A percentile compares a stretch with the other conserved stretches of the same genome.
phyloP scores from a whole-genome alignment of 164 flowering plant species.

The Stephania cephalantha region DNA sequence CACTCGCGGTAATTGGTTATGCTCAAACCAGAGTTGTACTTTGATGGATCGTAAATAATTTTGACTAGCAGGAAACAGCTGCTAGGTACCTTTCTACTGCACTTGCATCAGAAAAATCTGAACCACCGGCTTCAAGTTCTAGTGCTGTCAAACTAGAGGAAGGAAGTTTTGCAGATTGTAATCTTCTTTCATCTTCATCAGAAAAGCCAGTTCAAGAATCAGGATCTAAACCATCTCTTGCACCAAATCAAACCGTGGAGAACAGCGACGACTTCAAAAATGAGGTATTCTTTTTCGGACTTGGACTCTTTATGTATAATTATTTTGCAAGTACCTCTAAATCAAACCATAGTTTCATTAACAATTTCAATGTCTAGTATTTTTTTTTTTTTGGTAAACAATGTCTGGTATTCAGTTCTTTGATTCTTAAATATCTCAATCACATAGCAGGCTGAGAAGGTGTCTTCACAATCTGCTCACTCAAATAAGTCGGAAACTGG shows the following conservation, averaged over 20 bases:
- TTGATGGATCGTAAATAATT: conserved; percentile 1
- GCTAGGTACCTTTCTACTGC: conserved; percentile 60
- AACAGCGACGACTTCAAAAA: conserved; percentile 11
- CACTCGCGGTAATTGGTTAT: neutral
- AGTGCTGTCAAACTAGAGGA: conserved; percentile 17
- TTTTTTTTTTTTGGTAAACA: too few relatives aligned
- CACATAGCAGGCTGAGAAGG: conserved; percentile 5
- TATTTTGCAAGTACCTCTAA: too few relatives aligned
- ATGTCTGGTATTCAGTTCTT: too few relatives aligned
- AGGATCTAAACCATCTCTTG: conserved; percentile 14
- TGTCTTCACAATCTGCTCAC: conserved; percentile 17
- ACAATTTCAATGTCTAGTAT: too few relatives aligned
- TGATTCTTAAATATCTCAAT: neutral
- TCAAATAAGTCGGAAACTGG: conserved; percentile 9
- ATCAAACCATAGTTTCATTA: too few relatives aligned
- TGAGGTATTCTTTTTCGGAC: conserved; percentile 18
- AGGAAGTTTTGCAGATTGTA: conserved; percentile 33
- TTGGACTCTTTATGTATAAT: neutral
- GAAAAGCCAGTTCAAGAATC: conserved; percentile 17
- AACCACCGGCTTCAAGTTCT: conserved; percentile 28
- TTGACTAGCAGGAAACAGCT: conserved; percentile 56
- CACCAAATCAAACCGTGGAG: conserved; percentile 21
- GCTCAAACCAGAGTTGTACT: neutral
- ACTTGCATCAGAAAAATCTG: conserved; percentile 50
- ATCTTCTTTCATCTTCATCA: conserved; percentile 20